Evolutionary conservation across 768 basidiomycete species (phyloP).

Genomic region (Suillus subluteus): DNA sequence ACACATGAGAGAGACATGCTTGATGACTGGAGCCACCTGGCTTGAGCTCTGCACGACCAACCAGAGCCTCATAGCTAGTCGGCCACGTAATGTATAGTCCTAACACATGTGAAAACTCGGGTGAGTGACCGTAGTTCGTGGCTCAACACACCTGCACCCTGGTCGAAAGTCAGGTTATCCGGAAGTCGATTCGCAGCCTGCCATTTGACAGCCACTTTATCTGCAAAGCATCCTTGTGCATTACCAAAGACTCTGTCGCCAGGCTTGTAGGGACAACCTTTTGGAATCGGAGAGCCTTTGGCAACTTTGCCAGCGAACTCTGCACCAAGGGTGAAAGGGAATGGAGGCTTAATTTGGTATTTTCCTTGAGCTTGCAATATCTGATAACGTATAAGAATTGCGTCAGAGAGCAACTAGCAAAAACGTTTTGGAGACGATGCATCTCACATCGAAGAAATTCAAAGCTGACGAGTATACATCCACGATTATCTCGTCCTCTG

Average conservation of each 20-base stretch:
- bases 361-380: conserved; percentile 90
- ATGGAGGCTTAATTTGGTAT: conserved; percentile 81
- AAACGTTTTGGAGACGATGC: conserved; percentile 13
- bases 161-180: conserved; percentile 74
- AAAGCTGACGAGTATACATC: conserved; percentile 77
- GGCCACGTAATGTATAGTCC: conserved; percentile 90
- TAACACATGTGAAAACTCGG: conserved; percentile 27
- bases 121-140: not conserved
- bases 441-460: conserved; percentile 73
- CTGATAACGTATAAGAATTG: conserved; percentile 33
- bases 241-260: conserved; percentile 92
- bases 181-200: conserved; percentile 67
- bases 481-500: conserved; percentile 63
- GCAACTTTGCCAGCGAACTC: conserved; percentile 87
- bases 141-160: conserved; percentile 67
- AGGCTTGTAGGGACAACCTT: conserved; percentile 73
- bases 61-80: conserved; percentile 90
- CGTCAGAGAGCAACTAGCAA: conserved; percentile 10
- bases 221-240: conserved; percentile 79
- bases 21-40: conserved; percentile 49
- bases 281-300: conserved; percentile 71
- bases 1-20: conserved; percentile 1
- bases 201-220: conserved; percentile 64
- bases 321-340: conserved; percentile 84
- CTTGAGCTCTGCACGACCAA: conserved; percentile 81